Base-by-base conservation (phyloP, 2,329 filamentous ascomycete species). In the Trichoderma brevicompactum region DNA sequence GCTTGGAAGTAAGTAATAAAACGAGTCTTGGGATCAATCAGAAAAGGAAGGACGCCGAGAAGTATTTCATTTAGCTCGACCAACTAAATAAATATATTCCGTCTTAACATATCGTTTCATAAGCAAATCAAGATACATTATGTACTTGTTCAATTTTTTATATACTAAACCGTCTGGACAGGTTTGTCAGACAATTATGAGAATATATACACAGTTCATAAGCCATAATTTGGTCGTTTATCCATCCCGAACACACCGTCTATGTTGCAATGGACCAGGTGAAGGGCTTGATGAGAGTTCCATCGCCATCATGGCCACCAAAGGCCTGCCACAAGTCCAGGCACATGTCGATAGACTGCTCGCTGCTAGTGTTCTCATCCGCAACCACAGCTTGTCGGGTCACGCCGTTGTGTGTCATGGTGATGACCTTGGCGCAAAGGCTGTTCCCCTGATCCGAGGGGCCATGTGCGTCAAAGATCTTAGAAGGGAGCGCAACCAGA, bases 341-440 rank as follows among this genome's bases (percentile, higher is more conserved):
- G 36, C 56, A 63, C 66, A 67, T 67, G 8, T 67, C 66, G 7
- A 67, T 67, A 34, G 66, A 67, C 48, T 66, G 56, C 52, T 67
- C 66, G 46, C 17, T 36, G 49, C 66, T 59, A 17, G 62, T 58
- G 52, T 67, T 67, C 38, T 58, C 38, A 32, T 67, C 66, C 7
- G 66, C 56, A 50, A 67, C 40, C 10, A 66, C 59, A 17, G 66
- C 66, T 56, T 64, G 56, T 13, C 53, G 43, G 17, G 66, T 64
- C 13, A 67, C 64, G 40, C 66, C 66, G 17, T 67, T 67, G 58
- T 63, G 52, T 7, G 28, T 63, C 64, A 67, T 64, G 46, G 66
- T 67, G 23, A 67, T 67, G 64, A 66, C 41, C 64, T 66, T 67
- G 52, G 49, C 66, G 44, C 66, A 67, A 13, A 67, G 66, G 34